Conservation (phyloP, 345 rosid genomes). For the Balakata baccata region DNA sequence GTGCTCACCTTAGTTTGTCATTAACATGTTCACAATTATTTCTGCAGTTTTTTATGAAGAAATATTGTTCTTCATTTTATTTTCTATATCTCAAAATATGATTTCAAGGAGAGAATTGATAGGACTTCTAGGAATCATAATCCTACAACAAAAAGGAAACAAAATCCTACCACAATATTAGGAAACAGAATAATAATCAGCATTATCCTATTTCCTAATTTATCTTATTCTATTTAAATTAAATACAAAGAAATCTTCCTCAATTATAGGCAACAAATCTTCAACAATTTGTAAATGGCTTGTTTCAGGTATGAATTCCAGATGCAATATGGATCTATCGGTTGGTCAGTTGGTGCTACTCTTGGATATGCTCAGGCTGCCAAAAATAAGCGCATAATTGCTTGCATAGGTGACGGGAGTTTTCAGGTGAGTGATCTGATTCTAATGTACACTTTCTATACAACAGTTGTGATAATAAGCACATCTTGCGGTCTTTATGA, state of each 20-base stretch:
- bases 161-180: too few species aligned
- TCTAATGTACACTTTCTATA: not conserved
- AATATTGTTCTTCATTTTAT: too few species aligned
- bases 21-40: not conserved
- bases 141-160: too few species aligned
- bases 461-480: not conserved
- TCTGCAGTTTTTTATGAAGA: too few species aligned
- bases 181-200: too few species aligned
- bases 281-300: constrained; percentile 12
- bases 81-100: too few species aligned
- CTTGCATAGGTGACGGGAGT: constrained; percentile 78
- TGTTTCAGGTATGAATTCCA: constrained; percentile 62
- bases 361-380: constrained; percentile 76
- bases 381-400: constrained; percentile 57
- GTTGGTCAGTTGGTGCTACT: constrained; percentile 79
- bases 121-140: too few species aligned
- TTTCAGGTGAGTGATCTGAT: constrained; percentile 48
- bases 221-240: too few species aligned
- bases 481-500: not conserved
- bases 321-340: constrained; percentile 81
- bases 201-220: too few species aligned
- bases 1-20: not conserved
- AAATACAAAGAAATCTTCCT: too few species aligned
- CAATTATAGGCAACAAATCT: too few species aligned
- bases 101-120: too few species aligned